A percentile compares a stretch with the other conserved stretches of the same genome.
These are phyloP conservation scores for Saprolegnia diclina DNA, from an alignment of 352 stramenopile genomes.

Conservation along the genomic window DNA sequence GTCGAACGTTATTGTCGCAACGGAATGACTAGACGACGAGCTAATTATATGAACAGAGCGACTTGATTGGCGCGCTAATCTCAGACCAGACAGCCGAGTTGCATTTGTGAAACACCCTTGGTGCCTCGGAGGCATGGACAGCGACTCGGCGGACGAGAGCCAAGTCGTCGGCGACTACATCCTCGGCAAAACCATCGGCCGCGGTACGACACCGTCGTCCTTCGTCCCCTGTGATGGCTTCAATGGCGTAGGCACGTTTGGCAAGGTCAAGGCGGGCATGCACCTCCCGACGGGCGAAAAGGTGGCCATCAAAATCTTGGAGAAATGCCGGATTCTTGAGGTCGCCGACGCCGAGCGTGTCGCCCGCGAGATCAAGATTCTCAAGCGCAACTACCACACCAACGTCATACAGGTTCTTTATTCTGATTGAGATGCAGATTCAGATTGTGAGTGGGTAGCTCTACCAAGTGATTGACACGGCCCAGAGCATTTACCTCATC, in stretches of 20 bases:
- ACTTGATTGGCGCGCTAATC: background rate
- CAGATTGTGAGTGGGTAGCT: slow-evolving; percentile 64
- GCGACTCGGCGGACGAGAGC: slow-evolving; percentile 13
- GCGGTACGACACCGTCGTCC: too few relatives aligned
- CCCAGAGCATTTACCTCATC: slow-evolving; percentile 86
- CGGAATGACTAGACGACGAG: too few relatives aligned
- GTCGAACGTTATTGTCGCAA: background rate
- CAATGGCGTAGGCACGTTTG: slow-evolving; percentile 74
- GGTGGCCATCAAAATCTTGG: slow-evolving; percentile 90
- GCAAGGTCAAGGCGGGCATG: slow-evolving; percentile 85
- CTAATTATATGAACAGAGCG: too few relatives aligned
- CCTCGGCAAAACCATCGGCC: slow-evolving; percentile 87
- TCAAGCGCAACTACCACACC: slow-evolving; percentile 84
- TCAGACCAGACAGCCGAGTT: too few relatives aligned
- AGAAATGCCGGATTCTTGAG: slow-evolving; percentile 88
- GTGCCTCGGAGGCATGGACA: background rate
- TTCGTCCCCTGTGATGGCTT: background rate
- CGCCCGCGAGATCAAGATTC: slow-evolving; percentile 91
- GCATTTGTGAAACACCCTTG: background rate
- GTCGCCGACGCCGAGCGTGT: slow-evolving; percentile 86
- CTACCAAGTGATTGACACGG: slow-evolving; percentile 86
- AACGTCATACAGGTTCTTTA: slow-evolving; percentile 80
- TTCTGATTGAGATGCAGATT: slow-evolving; percentile 35
- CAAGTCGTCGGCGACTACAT: slow-evolving; percentile 84
- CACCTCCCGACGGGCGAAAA: slow-evolving; percentile 88